These are phyloP conservation scores for Tagetes erecta DNA, from an alignment of 129 eudicot species.

Conservation along the genomic window DNA sequence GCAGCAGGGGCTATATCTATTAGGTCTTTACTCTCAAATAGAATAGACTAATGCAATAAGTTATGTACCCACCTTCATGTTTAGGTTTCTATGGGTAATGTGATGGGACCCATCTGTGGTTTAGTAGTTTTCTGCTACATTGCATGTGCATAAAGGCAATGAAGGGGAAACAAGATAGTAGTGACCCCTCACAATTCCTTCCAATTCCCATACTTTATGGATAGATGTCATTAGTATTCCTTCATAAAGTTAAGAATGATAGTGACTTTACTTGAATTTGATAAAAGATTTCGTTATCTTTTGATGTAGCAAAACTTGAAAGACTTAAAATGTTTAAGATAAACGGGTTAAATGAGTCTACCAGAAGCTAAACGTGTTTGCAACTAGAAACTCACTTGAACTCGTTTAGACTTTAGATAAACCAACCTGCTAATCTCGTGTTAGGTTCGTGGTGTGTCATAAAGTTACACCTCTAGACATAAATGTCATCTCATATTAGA, in stretches of 20 bases:
- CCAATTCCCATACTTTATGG: slow-evolving; percentile 24
- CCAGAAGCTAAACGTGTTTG: too few species aligned
- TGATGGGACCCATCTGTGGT: slow-evolving; percentile 15
- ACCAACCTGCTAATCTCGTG: too few species aligned
- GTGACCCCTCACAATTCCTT: slow-evolving; percentile 18
- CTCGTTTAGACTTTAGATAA: not conserved
- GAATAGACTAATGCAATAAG: slow-evolving; percentile 20
- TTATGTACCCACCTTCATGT: slow-evolving; percentile 13
- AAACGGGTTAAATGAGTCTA: too few species aligned
- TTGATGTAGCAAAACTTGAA: not conserved
- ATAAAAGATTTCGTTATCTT: not conserved
- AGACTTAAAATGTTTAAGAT: too few species aligned
- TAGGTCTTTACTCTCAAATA: slow-evolving; percentile 18
- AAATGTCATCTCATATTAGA: too few species aligned
- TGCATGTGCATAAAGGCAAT: slow-evolving; percentile 31
- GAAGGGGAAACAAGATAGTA: slow-evolving; percentile 3
- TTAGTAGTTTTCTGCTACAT: slow-evolving; percentile 2
- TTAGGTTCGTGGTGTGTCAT: too few species aligned
- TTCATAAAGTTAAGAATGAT: slow-evolving; percentile 1
- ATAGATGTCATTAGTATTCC: slow-evolving; percentile 14
- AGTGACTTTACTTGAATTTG: slow-evolving; percentile 23
- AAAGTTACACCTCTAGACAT: too few species aligned
- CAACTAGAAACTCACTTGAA: too few species aligned
- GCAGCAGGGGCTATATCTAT: not conserved
- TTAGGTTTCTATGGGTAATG: slow-evolving; percentile 22